Base-by-base conservation (phyloP, 2,329 filamentous ascomycete genomes). In the Epichloe coenophiala region DNA sequence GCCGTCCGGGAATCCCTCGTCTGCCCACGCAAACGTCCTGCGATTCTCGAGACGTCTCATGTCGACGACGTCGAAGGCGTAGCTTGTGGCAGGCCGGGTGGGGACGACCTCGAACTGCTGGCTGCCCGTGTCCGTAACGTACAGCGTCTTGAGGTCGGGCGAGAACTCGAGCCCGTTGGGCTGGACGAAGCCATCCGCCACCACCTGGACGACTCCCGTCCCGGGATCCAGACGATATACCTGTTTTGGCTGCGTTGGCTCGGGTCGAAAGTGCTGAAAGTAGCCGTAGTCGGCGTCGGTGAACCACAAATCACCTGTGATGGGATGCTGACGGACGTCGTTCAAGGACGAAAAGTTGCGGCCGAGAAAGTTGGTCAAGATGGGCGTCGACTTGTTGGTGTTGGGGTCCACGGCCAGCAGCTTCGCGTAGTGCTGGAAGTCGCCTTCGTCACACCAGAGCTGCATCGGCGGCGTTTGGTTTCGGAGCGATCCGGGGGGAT, bases 231-330 rank as follows among this genome's bases (percentile, higher is more conserved):
- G 73, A 2, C 77, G 71, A 59, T 83, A 83, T 0, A 82, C 76
- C 57, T 83, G 79, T 51, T 74, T 75, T 4, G 69, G 74, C 11
- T 81, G 59, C 0, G 71, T 72, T 0, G 78, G 78, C 5, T 61
- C 55, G 0, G 74, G 74, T 0, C 79, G 70, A 57, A 83, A 81
- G 21, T 76, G 68, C 58, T 83, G 79, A 40, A 76, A 67, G 53
- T 70, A 76, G 3, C 77, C 80, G 55, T 83, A 83, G 7, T 73
- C 68, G 0, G 76, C 74, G 52, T 84, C 80, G 1, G 79, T 83
- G 57, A 84, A 83, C 66, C 80, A 84, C n/a, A 83, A 65, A 23
- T 78, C 72, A n/a, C 71, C 70, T 51, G 74, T 80, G 11, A 62
- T 60, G 33, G 77, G 70, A 55, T 81, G 71, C 50, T 78, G 59